Evolutionary conservation across 2,329 filamentous ascomycete genomes (phyloP).

Genomic region (Penicillium crustosum): DNA sequence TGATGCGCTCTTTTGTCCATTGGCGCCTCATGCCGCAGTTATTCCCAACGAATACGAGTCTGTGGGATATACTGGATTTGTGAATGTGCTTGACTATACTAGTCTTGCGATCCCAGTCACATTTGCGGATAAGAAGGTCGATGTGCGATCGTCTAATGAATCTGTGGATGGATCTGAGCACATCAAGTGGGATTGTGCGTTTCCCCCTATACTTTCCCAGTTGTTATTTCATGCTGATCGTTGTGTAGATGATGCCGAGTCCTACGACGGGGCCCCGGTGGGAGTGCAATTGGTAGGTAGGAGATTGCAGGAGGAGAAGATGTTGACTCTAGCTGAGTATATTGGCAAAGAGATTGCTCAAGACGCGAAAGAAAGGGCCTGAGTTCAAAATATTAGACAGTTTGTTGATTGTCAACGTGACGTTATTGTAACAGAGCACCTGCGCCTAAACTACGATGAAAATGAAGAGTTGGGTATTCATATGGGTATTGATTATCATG

Average conservation of each 20-base stretch:
- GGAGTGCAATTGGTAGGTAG: conserved; percentile 51
- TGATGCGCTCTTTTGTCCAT: conserved; percentile 50
- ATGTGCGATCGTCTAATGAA: conserved; percentile 42
- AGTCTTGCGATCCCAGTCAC: conserved; percentile 57
- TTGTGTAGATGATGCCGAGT: conserved; percentile 47
- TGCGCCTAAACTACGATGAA: neutral
- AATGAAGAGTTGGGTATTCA: neutral
- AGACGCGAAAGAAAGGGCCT: neutral
- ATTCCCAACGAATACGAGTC: conserved; percentile 47
- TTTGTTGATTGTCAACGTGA: neutral
- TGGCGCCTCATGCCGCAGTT: conserved; percentile 45
- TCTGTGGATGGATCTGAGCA: conserved; percentile 47
- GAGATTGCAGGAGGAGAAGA: conserved; percentile 54
- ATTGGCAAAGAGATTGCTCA: conserved; percentile 28
- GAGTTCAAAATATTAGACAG: neutral
- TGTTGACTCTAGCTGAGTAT: conserved; percentile 48
- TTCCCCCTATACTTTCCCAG: neutral
- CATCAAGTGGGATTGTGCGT: conserved; percentile 53
- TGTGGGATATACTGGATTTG: conserved; percentile 46
- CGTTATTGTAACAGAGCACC: neutral
- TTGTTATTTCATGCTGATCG: neutral
- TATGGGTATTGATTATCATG: neutral
- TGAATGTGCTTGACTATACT: conserved; percentile 60
- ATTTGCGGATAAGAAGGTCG: conserved; percentile 52
- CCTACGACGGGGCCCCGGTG: conserved; percentile 51